Evolutionary conservation across 2,329 filamentous ascomycete species (phyloP), one percentile per base, ranked within the genome.

Genomic region (Coniochaeta prunicola): DNA sequence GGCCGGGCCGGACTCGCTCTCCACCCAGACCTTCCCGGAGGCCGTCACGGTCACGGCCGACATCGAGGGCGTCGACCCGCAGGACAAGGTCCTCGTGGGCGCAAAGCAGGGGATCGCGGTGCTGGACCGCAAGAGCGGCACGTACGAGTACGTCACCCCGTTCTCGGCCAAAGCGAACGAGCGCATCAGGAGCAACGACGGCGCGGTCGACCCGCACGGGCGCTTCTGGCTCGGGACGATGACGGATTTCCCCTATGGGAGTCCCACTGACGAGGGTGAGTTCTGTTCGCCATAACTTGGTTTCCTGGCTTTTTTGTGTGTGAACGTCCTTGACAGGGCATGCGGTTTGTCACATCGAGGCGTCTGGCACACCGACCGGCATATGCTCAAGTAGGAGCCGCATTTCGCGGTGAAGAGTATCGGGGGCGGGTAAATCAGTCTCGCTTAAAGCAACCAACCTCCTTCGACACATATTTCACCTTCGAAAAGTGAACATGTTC

Each of bases 201-300:
- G 92, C 53, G 88, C 86, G 5, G 85, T 90, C 57, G 92, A 96
- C 69, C 86, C 85, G 28, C 81, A 86, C 62, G 92, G 92, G 33
- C 80, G 91, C 34, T 94, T 93, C 74, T 96, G 91, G 89, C 79
- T 92, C 6, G 91, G 91, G 8, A 84, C 84, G 62, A 96, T 96
- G 90, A 94, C 91, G 62, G 91, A 96, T 68, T 83, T 85, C 65
- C 73, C 73, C 17, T 65, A 75, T 21, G 81, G 81, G 34, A 72
- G 73, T 3, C 88, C 90, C 58, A 77, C 86, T 67, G 76, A 84
- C 53, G 81, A 87, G 71, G 82, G 82, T 82, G 66, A 69, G 74
- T 65, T 55, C n/a, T n/a, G n/a, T n/a, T n/a, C n/a, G n/a, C n/a
- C n/a, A n/a, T n/a, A n/a, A n/a, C n/a, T n/a, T n/a, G n/a, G n/a